A percentile compares a stretch with the other conserved stretches of the same genome.
Conservation (phyloP, 352 stramenopile species). For the Elongisporangium senticosum region DNA sequence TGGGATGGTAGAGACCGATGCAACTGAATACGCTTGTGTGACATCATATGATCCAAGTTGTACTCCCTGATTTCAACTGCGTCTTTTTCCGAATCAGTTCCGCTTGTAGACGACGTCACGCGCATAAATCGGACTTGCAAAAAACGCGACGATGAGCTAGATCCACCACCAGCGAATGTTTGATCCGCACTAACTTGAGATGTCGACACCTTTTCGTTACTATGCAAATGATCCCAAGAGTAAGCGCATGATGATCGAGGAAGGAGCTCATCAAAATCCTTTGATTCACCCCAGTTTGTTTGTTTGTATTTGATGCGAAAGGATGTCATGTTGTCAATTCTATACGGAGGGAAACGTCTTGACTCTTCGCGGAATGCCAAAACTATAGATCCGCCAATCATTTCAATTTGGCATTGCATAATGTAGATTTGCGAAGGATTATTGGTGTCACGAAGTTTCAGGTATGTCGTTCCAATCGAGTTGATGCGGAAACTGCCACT, state of each 20-base stretch:
- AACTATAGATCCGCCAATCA: conserved; percentile 80
- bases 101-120: conserved; percentile 65
- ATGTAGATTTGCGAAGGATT: conserved; percentile 82
- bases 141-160: conserved; percentile 52
- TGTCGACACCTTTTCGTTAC: conserved; percentile 51
- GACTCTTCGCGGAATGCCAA: conserved; percentile 84
- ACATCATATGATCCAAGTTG: conserved; percentile 84
- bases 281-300: conserved; percentile 61
- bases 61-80: conserved; percentile 84
- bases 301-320: conserved; percentile 87
- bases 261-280: conserved; percentile 70
- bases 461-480: conserved; percentile 79
- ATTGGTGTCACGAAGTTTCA: conserved; percentile 75
- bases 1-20: conserved; percentile 76
- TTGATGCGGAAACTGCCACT: conserved; percentile 84
- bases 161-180: conserved; percentile 39
- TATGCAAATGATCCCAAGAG: conserved; percentile 81
- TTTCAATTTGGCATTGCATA: conserved; percentile 82
- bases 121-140: conserved; percentile 87
- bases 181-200: conserved; percentile 60
- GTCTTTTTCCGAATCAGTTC: conserved; percentile 61
- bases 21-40: conserved; percentile 73
- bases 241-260: conserved; percentile 76
- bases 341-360: conserved; percentile 82
- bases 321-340: conserved; percentile 90